These are phyloP conservation scores for Linaria vulgaris DNA, from an alignment of 257 asterid species.

Conservation along the genomic window DNA sequence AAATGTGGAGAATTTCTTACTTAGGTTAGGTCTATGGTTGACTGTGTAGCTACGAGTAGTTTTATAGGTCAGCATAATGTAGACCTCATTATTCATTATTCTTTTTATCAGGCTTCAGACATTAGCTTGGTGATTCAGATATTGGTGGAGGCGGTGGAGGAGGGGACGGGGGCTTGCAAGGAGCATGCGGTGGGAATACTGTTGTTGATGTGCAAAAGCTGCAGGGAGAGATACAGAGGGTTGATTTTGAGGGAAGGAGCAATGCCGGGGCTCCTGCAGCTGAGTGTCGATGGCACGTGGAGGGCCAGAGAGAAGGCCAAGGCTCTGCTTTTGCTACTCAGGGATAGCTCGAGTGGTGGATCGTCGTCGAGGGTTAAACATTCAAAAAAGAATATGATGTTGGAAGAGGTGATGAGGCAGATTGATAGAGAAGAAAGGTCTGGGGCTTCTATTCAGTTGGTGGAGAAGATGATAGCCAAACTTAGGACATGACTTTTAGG, in stretches of 20 bases:
- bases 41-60: no score
- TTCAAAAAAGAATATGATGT: conserved; percentile 47
- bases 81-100: no score
- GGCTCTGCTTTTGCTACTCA: conserved; percentile 58
- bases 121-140: conserved; percentile 41
- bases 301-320: conserved; percentile 66
- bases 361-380: conserved; percentile 30
- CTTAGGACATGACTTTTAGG: conserved; percentile 56
- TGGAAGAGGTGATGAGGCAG: conserved; percentile 69
- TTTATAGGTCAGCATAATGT: no score
- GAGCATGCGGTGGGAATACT: conserved; percentile 68
- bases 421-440: conserved; percentile 64
- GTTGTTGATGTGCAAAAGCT: conserved; percentile 49
- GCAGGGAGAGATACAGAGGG: conserved; percentile 65
- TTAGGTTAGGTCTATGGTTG: no score
- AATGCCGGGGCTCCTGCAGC: conserved; percentile 68
- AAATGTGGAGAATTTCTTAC: no score
- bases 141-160: conserved; percentile 77
- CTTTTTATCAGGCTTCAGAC: conserved; percentile 42
- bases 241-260: conserved; percentile 77
- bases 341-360: conserved; percentile 51
- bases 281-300: conserved; percentile 71
- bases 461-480: conserved; percentile 85
- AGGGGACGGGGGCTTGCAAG: conserved; percentile 55
- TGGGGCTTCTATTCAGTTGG: conserved; percentile 48